These are phyloP conservation scores for Elsinoe australis DNA, from an alignment of 2,329 filamentous ascomycete genomes.

Conservation along the genomic window DNA sequence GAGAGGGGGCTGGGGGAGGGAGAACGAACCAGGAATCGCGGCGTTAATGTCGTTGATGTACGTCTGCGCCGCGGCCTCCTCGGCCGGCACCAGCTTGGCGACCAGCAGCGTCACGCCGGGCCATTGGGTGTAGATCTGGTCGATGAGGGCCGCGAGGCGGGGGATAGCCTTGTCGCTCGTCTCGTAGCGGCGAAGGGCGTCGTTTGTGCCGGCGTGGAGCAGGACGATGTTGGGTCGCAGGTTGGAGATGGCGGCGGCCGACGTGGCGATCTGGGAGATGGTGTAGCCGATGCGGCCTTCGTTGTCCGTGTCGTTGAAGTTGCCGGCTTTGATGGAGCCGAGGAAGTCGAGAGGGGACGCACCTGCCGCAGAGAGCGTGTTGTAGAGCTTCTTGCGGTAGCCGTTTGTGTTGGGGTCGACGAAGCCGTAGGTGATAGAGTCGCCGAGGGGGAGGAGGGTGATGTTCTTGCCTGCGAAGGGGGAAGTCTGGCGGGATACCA, in stretches of 20 bases:
- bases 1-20: neutral
- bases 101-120: neutral
- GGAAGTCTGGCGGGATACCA: neutral
- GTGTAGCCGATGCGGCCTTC: slow-evolving; percentile 30
- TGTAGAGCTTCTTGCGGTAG: slow-evolving; percentile 31
- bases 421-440: slow-evolving; percentile 29
- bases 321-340: slow-evolving; percentile 28
- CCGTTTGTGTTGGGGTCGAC: slow-evolving; percentile 31
- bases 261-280: slow-evolving; percentile 27
- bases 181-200: slow-evolving; percentile 16
- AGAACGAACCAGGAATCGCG: neutral
- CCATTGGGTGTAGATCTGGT: slow-evolving; percentile 13
- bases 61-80: slow-evolving; percentile 11
- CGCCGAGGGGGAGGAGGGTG: slow-evolving; percentile 11
- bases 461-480: slow-evolving; percentile 6
- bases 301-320: slow-evolving; percentile 30
- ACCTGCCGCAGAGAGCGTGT: slow-evolving; percentile 22
- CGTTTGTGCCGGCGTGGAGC: slow-evolving; percentile 26
- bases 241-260: slow-evolving; percentile 20
- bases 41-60: slow-evolving; percentile 14
- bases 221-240: slow-evolving; percentile 25
- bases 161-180: slow-evolving; percentile 11
- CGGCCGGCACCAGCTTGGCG: slow-evolving; percentile 3
- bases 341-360: slow-evolving; percentile 27
- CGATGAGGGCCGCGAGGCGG: neutral